Evolutionary conservation across 164 flowering plant genomes (phyloP), one percentile per base, ranked within the genome.

Genomic region (Warburgia ugandensis): DNA sequence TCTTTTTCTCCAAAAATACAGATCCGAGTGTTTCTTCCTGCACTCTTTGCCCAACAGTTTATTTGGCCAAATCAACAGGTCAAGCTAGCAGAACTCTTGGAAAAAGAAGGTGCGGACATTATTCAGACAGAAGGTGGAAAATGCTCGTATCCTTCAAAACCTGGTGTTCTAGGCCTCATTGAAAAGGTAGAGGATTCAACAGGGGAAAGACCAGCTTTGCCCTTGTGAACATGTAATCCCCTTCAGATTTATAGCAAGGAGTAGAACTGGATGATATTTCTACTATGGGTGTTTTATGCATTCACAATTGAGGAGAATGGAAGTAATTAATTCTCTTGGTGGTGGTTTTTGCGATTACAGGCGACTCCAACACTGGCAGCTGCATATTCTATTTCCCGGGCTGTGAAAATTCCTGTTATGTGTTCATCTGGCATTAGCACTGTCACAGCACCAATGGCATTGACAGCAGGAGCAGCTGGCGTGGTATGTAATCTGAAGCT

Each of bases 121-220:
- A 87, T 84, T 52, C 96, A 87, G 64, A 87, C 92, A 16, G 92
- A 84, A 69, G 92, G 96, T 50, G 96, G 95, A 50, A 86, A 64
- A n/a, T 76, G 77, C 47, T 77, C 89, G 16, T 73, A 56, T 62
- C 88, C 95, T 55, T 73, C 83, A 37, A 69, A 78, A 50, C 55
- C 91, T 48, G 95, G 95, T 38, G 70, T 83, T 56, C 81, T 79
- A 10, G 95, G 95, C 46, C 63, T 86, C 61, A 79, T 86, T 32
- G 91, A 86, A 56, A 85, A 80, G 87, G 90, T 82, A 71, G 38
- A 38, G 1, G 6, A 3, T n/a, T n/a, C n/a, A n/a, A n/a, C n/a
- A n/a, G n/a, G n/a, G n/a, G n/a, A n/a, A n/a, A n/a, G n/a, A n/a
- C n/a, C n/a, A n/a, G n/a, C n/a, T n/a, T n/a, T n/a, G n/a, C n/a